A percentile compares a stretch with the other conserved stretches of the same genome.
Evolutionary conservation across 1,139 yeast genomes (phyloP).

Genomic region (Diutina ranongensis): DNA sequence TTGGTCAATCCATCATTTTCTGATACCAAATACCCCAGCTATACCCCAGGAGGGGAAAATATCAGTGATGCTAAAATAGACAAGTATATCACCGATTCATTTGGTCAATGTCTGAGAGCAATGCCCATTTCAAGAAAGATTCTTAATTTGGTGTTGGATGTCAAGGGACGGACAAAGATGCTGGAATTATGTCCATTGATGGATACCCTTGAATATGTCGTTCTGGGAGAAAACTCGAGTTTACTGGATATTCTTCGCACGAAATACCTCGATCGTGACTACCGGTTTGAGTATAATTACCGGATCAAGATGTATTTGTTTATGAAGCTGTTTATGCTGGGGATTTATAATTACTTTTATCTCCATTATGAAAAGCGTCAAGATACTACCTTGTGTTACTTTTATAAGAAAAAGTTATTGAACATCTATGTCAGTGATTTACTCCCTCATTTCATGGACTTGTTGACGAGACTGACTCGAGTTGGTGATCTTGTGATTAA

Average conservation of each 20-base stretch:
- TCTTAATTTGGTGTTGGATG: neutral
- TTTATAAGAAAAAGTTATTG: slow-evolving; percentile 20
- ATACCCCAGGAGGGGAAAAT: neutral
- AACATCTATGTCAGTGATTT: slow-evolving; percentile 17
- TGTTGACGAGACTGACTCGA: slow-evolving; percentile 16
- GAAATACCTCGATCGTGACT: neutral
- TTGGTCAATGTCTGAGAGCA: slow-evolving; percentile 11
- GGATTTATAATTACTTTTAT: slow-evolving; percentile 19
- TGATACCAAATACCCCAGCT: slow-evolving; percentile 20
- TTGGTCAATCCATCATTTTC: slow-evolving; percentile 14
- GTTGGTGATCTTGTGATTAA: slow-evolving; percentile 30
- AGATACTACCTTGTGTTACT: slow-evolving; percentile 14
- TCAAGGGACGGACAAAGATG: neutral
- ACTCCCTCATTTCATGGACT: slow-evolving; percentile 19
- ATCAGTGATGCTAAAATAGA: neutral
- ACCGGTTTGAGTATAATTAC: neutral
- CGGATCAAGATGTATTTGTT: slow-evolving; percentile 17
- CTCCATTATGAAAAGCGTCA: slow-evolving; percentile 17
- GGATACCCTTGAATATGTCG: neutral
- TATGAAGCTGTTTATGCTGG: slow-evolving; percentile 18
- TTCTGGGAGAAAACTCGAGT: neutral
- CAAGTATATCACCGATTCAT: neutral
- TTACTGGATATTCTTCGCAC: neutral
- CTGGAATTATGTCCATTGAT: slow-evolving; percentile 1
- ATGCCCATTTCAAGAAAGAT: slow-evolving; percentile 1